These are phyloP conservation scores for Aschersonia sp. DNA, from an alignment of 2,329 filamentous ascomycete species.

Conservation along the genomic window DNA sequence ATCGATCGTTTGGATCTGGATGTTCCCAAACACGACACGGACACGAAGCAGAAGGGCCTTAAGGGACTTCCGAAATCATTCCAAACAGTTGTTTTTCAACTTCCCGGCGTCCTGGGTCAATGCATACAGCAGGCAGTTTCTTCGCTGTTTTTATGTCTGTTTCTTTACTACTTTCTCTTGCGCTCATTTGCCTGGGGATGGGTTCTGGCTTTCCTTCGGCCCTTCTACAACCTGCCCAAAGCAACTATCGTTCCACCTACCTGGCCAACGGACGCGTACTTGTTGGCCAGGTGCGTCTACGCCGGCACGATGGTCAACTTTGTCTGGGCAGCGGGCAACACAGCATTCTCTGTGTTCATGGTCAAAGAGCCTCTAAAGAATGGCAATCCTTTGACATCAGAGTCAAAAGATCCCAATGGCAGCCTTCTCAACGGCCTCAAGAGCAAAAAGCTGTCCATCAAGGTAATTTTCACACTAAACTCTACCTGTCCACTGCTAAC, in stretches of 20 bases:
- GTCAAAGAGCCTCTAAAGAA: slow-evolving; percentile 72
- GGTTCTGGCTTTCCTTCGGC: slow-evolving; percentile 54
- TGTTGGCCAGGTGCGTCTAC: slow-evolving; percentile 39
- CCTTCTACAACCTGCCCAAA: slow-evolving; percentile 63
- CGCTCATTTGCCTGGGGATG: slow-evolving; percentile 52
- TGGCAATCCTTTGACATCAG: slow-evolving; percentile 65
- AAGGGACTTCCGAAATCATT: slow-evolving; percentile 15
- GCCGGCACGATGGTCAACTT: slow-evolving; percentile 54
- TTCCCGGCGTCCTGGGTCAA: slow-evolving; percentile 23
- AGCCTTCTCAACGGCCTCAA: slow-evolving; percentile 74
- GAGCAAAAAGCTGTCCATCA: slow-evolving; percentile 65
- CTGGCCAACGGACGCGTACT: slow-evolving; percentile 41
- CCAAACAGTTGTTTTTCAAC: slow-evolving; percentile 19
- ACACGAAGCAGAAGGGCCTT: slow-evolving; percentile 9
- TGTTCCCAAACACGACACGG: slow-evolving; percentile 10
- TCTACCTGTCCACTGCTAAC: slow-evolving; percentile 7
- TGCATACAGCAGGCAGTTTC: slow-evolving; percentile 24
- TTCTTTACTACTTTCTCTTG: slow-evolving; percentile 49
- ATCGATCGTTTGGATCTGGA: slow-evolving; percentile 47
- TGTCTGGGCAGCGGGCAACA: slow-evolving; percentile 65
- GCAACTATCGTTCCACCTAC: slow-evolving; percentile 47
- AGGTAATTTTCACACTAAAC: slow-evolving; percentile 25
- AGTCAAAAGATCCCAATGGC: slow-evolving; percentile 83
- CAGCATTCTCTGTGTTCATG: slow-evolving; percentile 68
- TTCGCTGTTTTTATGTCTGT: slow-evolving; percentile 28